These are phyloP conservation scores for Tarenaya hassleriana DNA, from an alignment of 345 rosid species.

Conservation along the genomic window DNA sequence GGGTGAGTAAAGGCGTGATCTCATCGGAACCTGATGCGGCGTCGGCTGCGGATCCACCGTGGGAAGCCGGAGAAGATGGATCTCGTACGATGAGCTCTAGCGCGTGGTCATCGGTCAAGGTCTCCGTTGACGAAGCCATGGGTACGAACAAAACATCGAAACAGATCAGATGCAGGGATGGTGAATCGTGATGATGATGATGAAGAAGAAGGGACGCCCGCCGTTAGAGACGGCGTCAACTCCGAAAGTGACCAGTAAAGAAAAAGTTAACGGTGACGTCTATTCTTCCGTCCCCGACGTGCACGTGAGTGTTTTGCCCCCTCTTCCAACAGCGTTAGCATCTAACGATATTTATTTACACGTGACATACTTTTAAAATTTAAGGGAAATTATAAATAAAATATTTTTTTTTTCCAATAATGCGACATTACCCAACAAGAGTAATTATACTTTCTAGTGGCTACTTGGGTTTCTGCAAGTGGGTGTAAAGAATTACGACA, in stretches of 20 bases:
- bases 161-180: slow-evolving; percentile 16
- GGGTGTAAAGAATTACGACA: slow-evolving; percentile 40
- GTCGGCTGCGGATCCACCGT: slow-evolving; percentile 5
- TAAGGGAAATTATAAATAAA: too few relatives aligned
- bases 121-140: slow-evolving; percentile 30
- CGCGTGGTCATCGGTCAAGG: slow-evolving; percentile 26
- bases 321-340: background rate
- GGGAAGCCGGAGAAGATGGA: slow-evolving; percentile 31
- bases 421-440: background rate
- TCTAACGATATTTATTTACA: too few relatives aligned
- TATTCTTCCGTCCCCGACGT: background rate
- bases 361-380: too few relatives aligned
- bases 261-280: background rate
- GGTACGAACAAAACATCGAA: slow-evolving; percentile 25
- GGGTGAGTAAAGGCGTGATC: slow-evolving; percentile 57
- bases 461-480: slow-evolving; percentile 46
- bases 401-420: too few relatives aligned
- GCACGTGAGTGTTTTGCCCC: background rate
- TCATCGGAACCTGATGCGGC: slow-evolving; percentile 41
- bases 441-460: slow-evolving; percentile 24
- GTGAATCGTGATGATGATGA: too few relatives aligned
- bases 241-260: background rate
- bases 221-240: slow-evolving; percentile 23
- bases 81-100: slow-evolving; percentile 62
- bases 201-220: slow-evolving; percentile 14